These are phyloP conservation scores for Paramecium primaurelia DNA, from an alignment of 73 alveolate species.

Conservation along the genomic window DNA sequence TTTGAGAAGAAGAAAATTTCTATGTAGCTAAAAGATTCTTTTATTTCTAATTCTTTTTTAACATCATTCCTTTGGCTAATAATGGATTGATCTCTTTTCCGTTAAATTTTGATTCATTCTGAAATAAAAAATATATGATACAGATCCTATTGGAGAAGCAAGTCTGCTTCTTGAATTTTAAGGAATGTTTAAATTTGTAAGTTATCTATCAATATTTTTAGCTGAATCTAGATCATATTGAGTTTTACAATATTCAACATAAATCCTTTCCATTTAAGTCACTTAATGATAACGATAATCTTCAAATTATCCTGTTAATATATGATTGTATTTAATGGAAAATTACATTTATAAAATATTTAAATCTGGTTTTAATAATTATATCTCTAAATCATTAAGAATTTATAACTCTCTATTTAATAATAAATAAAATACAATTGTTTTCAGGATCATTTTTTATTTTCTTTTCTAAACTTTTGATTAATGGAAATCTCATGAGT, in stretches of 20 bases:
- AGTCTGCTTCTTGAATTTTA: background rate
- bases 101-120: background rate
- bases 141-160: background rate
- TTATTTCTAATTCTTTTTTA: background rate
- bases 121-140: background rate
- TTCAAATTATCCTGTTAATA: background rate
- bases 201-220: background rate
- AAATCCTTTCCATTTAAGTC: background rate
- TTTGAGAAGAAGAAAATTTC: background rate
- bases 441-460: background rate
- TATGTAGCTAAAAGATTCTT: background rate
- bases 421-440: background rate
- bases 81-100: background rate
- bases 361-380: background rate
- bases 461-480: background rate
- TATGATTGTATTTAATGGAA: background rate
- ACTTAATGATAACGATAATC: background rate
- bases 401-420: background rate
- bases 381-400: background rate
- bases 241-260: background rate
- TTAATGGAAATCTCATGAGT: background rate
- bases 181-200: background rate
- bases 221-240: background rate
- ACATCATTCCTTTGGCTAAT: background rate
- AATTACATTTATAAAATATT: background rate